Conservation (phyloP, 2,329 filamentous ascomycete genomes). For the Colletotrichum orchidophilum region DNA sequence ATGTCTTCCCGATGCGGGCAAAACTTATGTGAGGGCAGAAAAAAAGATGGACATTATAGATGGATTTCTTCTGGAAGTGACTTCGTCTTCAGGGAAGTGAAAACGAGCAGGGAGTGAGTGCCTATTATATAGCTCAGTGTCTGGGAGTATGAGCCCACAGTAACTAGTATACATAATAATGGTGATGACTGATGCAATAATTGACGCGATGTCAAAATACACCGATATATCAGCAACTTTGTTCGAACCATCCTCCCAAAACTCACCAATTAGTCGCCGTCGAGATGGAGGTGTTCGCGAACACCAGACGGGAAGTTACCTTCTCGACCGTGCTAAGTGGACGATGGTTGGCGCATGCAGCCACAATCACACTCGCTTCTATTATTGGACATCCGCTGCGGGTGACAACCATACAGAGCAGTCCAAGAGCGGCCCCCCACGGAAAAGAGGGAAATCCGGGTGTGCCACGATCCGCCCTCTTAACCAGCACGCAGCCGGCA, state of each 20-base stretch:
- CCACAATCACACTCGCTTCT: conserved; percentile 32
- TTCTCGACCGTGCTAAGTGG: neutral
- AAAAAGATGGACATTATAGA: too few species aligned
- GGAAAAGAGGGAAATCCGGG: neutral
- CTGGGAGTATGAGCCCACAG: too few species aligned
- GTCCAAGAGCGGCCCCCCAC: neutral
- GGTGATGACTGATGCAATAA: too few species aligned
- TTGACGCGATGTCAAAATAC: too few species aligned
- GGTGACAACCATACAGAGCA: conserved; percentile 2
- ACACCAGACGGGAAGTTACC: neutral
- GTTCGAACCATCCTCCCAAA: neutral
- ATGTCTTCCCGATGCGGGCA: too few species aligned
- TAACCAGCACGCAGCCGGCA: neutral
- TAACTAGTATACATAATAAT: too few species aligned
- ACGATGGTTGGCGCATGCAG: conserved; percentile 24
- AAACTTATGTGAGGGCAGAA: too few species aligned
- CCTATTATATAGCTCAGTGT: too few species aligned
- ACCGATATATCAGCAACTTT: too few species aligned
- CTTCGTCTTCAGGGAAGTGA: too few species aligned
- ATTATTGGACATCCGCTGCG: conserved; percentile 17
- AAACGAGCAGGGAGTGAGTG: too few species aligned
- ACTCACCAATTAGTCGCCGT: neutral
- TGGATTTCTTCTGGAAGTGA: too few species aligned
- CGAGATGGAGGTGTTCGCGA: neutral
- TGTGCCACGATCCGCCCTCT: neutral